Conservation (phyloP, 1,284 basidiomycete genomes). For the Kwoniella shivajii region DNA sequence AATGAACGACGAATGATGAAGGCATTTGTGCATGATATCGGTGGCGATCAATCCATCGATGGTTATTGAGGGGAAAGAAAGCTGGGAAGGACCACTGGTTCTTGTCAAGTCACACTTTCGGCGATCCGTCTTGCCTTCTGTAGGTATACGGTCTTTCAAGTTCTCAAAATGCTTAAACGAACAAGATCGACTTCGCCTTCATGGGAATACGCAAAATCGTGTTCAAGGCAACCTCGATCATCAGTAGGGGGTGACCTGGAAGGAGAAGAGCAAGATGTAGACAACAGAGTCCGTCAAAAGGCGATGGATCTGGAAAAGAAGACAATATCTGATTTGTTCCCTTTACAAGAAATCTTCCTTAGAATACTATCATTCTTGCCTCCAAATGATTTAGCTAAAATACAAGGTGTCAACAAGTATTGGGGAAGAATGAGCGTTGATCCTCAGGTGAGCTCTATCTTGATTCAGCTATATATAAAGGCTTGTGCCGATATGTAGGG, state of each 20-base stretch:
- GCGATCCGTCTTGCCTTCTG: too few relatives aligned
- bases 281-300: too few relatives aligned
- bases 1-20: too few relatives aligned
- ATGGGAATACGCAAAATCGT: not conserved
- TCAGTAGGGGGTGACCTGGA: too few relatives aligned
- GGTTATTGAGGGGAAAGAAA: not conserved
- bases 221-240: too few relatives aligned
- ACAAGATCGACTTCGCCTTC: slow-evolving; percentile 2
- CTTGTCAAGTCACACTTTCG: too few relatives aligned
- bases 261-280: not conserved
- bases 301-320: too few relatives aligned
- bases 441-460: slow-evolving; percentile 42
- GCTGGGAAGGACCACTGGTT: too few relatives aligned
- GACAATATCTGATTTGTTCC: slow-evolving; percentile 33
- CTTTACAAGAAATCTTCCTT: slow-evolving; percentile 52
- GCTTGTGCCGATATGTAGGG: slow-evolving; percentile 9
- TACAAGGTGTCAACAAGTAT: slow-evolving; percentile 45
- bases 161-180: slow-evolving; percentile 8
- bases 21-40: too few relatives aligned
- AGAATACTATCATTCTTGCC: slow-evolving; percentile 47
- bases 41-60: too few relatives aligned
- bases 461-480: slow-evolving; percentile 1
- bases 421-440: slow-evolving; percentile 50
- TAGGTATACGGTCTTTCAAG: too few relatives aligned
- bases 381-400: slow-evolving; percentile 39